phyloP scores from a whole-genome alignment of 1,284 basidiomycete genomes.

The Cryptococcus hybrid region DNA sequence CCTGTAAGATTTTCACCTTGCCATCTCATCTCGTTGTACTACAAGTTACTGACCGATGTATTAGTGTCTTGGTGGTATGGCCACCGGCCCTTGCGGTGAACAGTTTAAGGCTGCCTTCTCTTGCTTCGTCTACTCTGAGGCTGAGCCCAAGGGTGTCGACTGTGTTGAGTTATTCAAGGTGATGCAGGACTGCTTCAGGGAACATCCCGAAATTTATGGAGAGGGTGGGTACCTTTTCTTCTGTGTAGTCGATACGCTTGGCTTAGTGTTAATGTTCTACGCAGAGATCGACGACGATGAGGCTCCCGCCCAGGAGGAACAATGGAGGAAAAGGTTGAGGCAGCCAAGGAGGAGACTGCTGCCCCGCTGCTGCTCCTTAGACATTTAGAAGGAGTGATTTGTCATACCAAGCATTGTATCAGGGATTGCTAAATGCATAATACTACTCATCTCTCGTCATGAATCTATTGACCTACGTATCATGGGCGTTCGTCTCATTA shows the following conservation, averaged over 20 bases:
- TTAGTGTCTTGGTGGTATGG: constrained; percentile 93
- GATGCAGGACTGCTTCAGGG: constrained; percentile 98
- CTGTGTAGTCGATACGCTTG: neutral
- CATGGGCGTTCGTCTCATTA: neutral
- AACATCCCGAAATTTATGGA: constrained; percentile 91
- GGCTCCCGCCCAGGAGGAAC: neutral
- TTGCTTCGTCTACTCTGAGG: constrained; percentile 92
- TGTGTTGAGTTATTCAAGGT: constrained; percentile 97
- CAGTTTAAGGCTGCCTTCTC: constrained; percentile 96
- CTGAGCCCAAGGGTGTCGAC: constrained; percentile 96
- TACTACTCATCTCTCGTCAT: neutral
- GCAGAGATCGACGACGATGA: constrained; percentile 46
- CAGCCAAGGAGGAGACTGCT: too few relatives aligned
- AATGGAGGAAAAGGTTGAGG: neutral
- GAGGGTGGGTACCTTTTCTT: constrained; percentile 62
- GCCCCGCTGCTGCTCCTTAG: neutral
- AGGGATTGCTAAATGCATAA: constrained; percentile 3
- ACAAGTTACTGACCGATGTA: neutral
- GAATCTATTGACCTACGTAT: too few relatives aligned
- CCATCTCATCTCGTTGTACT: neutral
- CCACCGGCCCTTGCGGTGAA: constrained; percentile 90
- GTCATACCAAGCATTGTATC: neutral
- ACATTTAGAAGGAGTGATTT: neutral
- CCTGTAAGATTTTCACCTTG: constrained; percentile 53
- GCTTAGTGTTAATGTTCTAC: neutral